Evolutionary conservation across 176 grass and related monocot species (phyloP).

Genomic region (Avena sativa): DNA sequence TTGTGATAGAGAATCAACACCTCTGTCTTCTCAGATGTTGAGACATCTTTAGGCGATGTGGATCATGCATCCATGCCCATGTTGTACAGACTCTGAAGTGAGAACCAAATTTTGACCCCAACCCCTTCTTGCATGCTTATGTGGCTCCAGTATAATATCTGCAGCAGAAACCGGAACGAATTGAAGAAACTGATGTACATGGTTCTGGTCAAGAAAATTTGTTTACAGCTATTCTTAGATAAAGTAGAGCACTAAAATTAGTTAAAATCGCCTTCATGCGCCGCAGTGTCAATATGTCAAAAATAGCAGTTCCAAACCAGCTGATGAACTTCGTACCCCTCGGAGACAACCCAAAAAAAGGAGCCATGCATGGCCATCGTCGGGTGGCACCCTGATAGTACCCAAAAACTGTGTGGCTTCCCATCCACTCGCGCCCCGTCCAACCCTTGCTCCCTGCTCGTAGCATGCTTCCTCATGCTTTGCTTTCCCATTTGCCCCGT

Average conservation of each 20-base stretch:
- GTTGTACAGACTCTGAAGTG: not conserved
- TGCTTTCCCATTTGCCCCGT: conserved; percentile 37
- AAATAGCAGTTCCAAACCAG: conserved; percentile 5
- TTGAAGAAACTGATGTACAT: not conserved
- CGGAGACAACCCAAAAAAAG: conserved; percentile 36
- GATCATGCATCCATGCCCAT: not conserved
- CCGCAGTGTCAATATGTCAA: conserved; percentile 2
- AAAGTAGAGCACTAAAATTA: conserved; percentile 37
- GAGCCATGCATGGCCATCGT: conserved; percentile 39
- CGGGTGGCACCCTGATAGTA: conserved; percentile 6
- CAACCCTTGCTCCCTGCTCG: conserved; percentile 4
- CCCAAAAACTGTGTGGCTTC: conserved; percentile 65
- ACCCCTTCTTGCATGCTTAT: not conserved
- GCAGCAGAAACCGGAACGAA: not conserved
- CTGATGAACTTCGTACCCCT: not conserved
- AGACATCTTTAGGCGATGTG: not conserved
- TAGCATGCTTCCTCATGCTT: conserved; percentile 43
- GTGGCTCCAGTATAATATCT: not conserved
- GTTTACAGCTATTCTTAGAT: not conserved
- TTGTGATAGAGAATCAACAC: not conserved
- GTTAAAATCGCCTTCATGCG: not conserved
- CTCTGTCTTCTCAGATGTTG: not conserved
- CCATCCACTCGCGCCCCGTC: conserved; percentile 18
- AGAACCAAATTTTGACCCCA: not conserved
- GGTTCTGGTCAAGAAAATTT: not conserved